Percentiles rank a stretch among this genome's conserved stretches.
These are phyloP conservation scores for Solanum dulcamara DNA, from an alignment of 257 asterid species.

Conservation along the genomic window DNA sequence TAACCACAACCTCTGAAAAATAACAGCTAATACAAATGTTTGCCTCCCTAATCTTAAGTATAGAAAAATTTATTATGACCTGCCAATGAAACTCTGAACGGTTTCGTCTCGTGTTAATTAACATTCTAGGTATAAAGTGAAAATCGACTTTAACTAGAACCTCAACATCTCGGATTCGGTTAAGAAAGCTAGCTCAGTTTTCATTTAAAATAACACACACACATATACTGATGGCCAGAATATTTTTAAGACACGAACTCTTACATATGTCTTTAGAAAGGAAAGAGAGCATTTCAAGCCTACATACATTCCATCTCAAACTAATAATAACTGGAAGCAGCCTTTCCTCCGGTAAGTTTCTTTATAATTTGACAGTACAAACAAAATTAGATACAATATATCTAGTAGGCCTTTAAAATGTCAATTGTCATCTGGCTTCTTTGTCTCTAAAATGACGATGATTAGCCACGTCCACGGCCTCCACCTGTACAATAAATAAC, in stretches of 20 bases:
- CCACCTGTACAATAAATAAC: conserved; percentile 19
- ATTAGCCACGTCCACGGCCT: conserved; percentile 38
- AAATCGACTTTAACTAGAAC: not conserved
- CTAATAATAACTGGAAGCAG: not conserved
- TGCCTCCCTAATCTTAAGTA: not conserved
- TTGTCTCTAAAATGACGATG: not conserved
- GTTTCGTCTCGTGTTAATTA: not conserved
- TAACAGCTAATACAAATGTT: not conserved
- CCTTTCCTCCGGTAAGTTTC: not conserved
- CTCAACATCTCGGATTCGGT: not conserved
- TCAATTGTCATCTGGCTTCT: conserved; percentile 1
- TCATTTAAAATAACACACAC: not conserved
- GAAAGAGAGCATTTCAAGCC: not conserved
- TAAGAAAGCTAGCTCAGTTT: not conserved
- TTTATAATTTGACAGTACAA: not conserved
- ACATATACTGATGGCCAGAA: not conserved
- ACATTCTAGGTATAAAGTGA: not conserved
- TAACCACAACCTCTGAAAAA: not conserved
- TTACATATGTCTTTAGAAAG: not conserved
- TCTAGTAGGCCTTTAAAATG: conserved; percentile 8
- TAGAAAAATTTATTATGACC: not conserved
- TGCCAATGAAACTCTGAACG: no score
- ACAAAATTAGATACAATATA: not conserved
- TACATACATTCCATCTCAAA: not conserved
- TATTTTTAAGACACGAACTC: not conserved